A percentile compares a stretch with the other conserved stretches of the same genome.
These are phyloP conservation scores for Cryptosporidium felis DNA, from an alignment of 169 alveolate species.

Conservation along the genomic window DNA sequence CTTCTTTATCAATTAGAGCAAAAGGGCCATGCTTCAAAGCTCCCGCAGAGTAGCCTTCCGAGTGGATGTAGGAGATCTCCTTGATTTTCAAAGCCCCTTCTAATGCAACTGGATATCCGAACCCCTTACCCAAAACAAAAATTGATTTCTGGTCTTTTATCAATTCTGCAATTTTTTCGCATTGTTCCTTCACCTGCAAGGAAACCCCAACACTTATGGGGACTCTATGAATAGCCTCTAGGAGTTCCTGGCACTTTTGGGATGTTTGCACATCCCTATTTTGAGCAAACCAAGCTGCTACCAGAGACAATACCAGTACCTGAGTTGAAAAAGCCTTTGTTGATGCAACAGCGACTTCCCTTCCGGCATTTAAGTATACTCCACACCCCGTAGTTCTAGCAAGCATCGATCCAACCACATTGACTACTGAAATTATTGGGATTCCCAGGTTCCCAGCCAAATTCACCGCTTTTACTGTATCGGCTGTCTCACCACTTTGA, in stretches of 20 bases:
- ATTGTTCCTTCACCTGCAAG: conserved; percentile 73
- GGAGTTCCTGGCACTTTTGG: conserved; percentile 71
- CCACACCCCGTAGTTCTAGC: conserved; percentile 92
- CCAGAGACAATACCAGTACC: conserved; percentile 83
- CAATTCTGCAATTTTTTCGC: conserved; percentile 72
- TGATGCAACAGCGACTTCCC: conserved; percentile 97
- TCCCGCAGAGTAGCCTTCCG: conserved; percentile 95
- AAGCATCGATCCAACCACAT: conserved; percentile 88
- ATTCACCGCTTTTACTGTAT: conserved; percentile 83
- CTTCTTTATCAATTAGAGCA: conserved; percentile 89
- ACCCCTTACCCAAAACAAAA: conserved; percentile 88
- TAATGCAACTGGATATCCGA: conserved; percentile 92
- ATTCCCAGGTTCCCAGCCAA: conserved; percentile 83
- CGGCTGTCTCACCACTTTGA: conserved; percentile 97
- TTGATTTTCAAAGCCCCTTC: conserved; percentile 97
- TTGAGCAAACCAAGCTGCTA: conserved; percentile 88
- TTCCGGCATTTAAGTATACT: conserved; percentile 94
- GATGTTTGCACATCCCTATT: conserved; percentile 73
- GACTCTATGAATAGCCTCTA: conserved; percentile 75
- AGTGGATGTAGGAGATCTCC: conserved; percentile 94
- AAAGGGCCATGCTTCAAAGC: conserved; percentile 95
- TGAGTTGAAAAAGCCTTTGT: conserved; percentile 96
- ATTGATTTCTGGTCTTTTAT: conserved; percentile 73
- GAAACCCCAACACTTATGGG: conserved; percentile 79
- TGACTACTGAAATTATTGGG: conserved; percentile 87